A percentile compares a stretch with the other conserved stretches of the same genome.
Conservation (phyloP, 257 asterid genomes). For the Ajuga chamaepitys region DNA sequence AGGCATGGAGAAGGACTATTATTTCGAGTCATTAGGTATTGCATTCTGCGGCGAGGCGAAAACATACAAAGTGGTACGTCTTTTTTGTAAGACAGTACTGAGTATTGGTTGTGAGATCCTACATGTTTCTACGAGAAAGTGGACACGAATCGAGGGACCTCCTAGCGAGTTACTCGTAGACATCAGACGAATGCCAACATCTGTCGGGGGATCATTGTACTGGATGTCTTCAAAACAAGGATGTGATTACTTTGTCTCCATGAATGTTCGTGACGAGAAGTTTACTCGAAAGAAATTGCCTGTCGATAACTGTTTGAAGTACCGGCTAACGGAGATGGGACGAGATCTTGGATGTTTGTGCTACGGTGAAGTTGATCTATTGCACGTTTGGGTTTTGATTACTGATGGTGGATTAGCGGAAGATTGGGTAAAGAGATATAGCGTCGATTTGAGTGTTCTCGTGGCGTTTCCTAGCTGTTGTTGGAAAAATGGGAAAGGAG, state of each 20-base stretch:
- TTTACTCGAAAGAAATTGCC: constrained; percentile 23
- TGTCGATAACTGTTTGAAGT: not conserved
- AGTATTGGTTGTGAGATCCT: constrained; percentile 20
- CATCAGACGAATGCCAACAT: not conserved
- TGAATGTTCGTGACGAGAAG: constrained; percentile 16
- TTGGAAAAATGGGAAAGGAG: constrained; percentile 11
- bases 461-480: constrained; percentile 16
- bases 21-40: constrained; percentile 19
- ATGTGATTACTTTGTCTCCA: constrained; percentile 8
- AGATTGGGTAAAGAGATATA: constrained; percentile 27
- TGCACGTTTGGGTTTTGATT: constrained; percentile 30
- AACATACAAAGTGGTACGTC: constrained; percentile 23
- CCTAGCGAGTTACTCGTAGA: not conserved
- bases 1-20: constrained; percentile 7
- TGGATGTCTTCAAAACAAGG: constrained; percentile 17
- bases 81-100: constrained; percentile 4
- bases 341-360: constrained; percentile 26
- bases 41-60: constrained; percentile 9
- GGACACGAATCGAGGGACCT: constrained; percentile 29
- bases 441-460: constrained; percentile 9
- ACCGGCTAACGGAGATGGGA: constrained; percentile 21
- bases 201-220: constrained; percentile 23
- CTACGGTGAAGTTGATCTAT: constrained; percentile 8
- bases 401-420: not conserved
- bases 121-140: constrained; percentile 12